phyloP scores from a whole-genome alignment of 495 filamentous ascomycete species.

The Articulospora tetracladia region DNA sequence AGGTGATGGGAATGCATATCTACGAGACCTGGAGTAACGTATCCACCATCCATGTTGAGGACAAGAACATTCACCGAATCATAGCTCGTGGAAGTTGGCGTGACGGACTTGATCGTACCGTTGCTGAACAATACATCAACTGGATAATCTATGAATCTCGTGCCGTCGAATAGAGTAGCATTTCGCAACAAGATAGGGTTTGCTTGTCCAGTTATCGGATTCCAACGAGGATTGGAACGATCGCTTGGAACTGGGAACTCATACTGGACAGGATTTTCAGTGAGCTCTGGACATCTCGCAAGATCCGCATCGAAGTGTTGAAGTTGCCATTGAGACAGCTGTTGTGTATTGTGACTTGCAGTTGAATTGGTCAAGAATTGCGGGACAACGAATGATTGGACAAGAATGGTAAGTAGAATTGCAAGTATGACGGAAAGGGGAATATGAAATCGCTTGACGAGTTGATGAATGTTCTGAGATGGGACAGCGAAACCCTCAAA shows the following conservation, averaged over 20 bases:
- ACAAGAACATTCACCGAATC: constrained; percentile 19
- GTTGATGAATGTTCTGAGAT: not conserved
- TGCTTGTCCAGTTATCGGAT: constrained; percentile 19
- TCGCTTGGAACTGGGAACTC: constrained; percentile 5
- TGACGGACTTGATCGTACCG: constrained; percentile 42
- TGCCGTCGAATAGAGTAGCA: constrained; percentile 48
- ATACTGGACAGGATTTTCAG: constrained; percentile 17
- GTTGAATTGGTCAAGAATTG: constrained; percentile 10
- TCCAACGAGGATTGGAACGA: constrained; percentile 22
- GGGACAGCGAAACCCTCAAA: not conserved
- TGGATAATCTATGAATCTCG: constrained; percentile 34
- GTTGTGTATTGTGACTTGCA: not conserved
- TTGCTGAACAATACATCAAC: constrained; percentile 45
- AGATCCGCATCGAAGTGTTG: constrained; percentile 10
- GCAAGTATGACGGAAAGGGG: constrained; percentile 6
- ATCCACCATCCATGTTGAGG: constrained; percentile 49
- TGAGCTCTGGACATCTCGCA: constrained; percentile 13
- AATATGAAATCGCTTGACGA: not conserved
- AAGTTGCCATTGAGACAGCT: constrained; percentile 14
- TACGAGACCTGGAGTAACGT: constrained; percentile 58
- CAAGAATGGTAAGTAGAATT: constrained; percentile 2
- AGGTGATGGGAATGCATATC: constrained; percentile 65
- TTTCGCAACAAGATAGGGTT: constrained; percentile 40
- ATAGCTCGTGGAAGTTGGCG: constrained; percentile 29
- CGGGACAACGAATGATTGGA: constrained; percentile 20